These are phyloP conservation scores for Hyaloscypha bicolor DNA, from an alignment of 495 filamentous ascomycete genomes.

Conservation along the genomic window DNA sequence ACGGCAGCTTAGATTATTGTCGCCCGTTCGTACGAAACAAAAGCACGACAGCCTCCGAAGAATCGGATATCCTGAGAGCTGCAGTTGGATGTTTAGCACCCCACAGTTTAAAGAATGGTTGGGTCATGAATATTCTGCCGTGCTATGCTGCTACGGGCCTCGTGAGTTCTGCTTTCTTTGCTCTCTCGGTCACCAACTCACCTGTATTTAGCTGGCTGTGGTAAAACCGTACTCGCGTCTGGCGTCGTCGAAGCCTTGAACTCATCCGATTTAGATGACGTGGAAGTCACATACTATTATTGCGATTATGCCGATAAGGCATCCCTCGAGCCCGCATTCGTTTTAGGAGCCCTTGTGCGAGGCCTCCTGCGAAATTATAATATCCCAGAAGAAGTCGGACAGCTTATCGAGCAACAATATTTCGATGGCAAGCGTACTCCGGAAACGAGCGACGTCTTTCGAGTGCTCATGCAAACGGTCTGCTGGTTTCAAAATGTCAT, in stretches of 20 bases:
- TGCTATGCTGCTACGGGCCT: neutral
- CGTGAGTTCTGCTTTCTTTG: neutral
- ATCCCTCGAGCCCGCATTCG: neutral
- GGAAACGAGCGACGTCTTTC: slow-evolving; percentile 1
- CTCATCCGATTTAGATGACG: neutral
- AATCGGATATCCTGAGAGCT: neutral
- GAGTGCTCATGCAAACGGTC: neutral
- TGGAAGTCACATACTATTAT: neutral
- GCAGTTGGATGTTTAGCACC: neutral
- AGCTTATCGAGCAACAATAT: neutral
- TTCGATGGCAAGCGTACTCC: neutral
- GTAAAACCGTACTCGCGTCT: neutral
- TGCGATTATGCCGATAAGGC: slow-evolving; percentile 7
- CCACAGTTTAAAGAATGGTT: neutral
- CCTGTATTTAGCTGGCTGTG: neutral
- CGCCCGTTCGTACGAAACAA: neutral
- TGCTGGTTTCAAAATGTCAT: neutral
- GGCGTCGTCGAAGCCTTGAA: neutral
- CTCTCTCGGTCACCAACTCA: neutral
- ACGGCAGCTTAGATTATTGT: neutral
- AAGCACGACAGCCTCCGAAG: neutral
- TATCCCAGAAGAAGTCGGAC: neutral
- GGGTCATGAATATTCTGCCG: neutral
- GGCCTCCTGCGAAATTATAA: neutral
- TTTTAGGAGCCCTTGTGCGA: neutral